Conservation (phyloP, 2,329 filamentous ascomycete genomes). For the Alternaria sp. region DNA sequence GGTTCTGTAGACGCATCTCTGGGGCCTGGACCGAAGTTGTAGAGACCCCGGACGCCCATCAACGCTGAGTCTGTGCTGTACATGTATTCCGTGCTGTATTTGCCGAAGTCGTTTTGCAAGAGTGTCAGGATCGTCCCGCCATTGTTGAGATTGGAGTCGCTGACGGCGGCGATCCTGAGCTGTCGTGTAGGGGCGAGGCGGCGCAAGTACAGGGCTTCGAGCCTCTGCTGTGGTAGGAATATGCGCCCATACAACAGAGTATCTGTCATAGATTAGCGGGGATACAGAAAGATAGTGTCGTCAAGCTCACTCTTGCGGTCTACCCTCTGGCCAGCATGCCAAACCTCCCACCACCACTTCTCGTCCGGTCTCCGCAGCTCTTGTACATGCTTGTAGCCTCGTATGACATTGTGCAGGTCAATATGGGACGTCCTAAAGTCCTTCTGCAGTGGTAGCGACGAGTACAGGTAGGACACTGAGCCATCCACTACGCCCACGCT, state of each 20-base stretch:
- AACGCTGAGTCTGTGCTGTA: slow-evolving; percentile 92
- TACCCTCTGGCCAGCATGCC: slow-evolving; percentile 60
- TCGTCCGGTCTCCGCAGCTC: slow-evolving; percentile 66
- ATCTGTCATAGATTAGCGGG: slow-evolving; percentile 51
- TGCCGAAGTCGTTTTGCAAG: slow-evolving; percentile 83
- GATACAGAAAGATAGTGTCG: slow-evolving; percentile 7
- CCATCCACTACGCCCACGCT: slow-evolving; percentile 92
- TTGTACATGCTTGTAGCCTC: slow-evolving; percentile 81
- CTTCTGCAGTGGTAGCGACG: slow-evolving; percentile 77
- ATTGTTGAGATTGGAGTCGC: slow-evolving; percentile 73
- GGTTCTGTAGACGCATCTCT: slow-evolving; percentile 43
- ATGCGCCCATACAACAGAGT: slow-evolving; percentile 78
- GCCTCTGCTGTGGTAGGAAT: slow-evolving; percentile 82
- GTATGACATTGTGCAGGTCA: slow-evolving; percentile 77
- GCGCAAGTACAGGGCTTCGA: slow-evolving; percentile 85
- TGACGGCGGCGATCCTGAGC: slow-evolving; percentile 81
- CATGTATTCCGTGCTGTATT: slow-evolving; percentile 87
- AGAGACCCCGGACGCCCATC: slow-evolving; percentile 85
- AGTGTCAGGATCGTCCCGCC: slow-evolving; percentile 78
- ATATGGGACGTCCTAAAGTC: slow-evolving; percentile 76
- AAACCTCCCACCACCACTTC: slow-evolving; percentile 62
- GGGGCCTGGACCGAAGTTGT: slow-evolving; percentile 88
- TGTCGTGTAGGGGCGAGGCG: slow-evolving; percentile 80
- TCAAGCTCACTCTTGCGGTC: slow-evolving; percentile 56
- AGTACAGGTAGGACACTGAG: slow-evolving; percentile 96